Conservation (phyloP, 345 rosid genomes). For the Eucalyptus cloeziana region DNA sequence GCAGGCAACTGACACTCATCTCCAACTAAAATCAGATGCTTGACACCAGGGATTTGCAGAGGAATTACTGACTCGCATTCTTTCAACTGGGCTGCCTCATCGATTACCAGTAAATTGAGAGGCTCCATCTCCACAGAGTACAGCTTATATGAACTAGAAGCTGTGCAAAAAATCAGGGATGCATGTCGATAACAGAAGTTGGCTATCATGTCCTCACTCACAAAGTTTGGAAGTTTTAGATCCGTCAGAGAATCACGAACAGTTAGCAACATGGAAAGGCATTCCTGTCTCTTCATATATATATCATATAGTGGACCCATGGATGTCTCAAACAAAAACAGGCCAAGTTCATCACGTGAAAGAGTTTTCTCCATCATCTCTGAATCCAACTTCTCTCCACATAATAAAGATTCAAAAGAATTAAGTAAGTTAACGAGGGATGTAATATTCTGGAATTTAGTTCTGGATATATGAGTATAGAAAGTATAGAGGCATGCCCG, state of each 20-base stretch:
- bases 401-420: conserved; percentile 2
- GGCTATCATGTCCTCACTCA: not conserved
- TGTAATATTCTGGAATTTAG: not conserved
- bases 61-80: conserved; percentile 51
- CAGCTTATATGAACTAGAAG: conserved; percentile 21
- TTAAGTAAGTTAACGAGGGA: conserved; percentile 3
- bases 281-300: conserved; percentile 3
- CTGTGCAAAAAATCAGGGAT: conserved; percentile 27
- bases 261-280: conserved; percentile 2
- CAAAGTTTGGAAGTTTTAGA: conserved; percentile 11
- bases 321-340: not conserved
- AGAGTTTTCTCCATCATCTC: conserved; percentile 6
- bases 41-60: conserved; percentile 22
- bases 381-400: not conserved
- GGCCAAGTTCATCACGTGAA: not conserved
- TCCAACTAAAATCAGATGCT: conserved; percentile 32
- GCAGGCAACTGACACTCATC: conserved; percentile 44
- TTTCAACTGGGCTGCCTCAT: conserved; percentile 57
- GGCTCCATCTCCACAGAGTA: conserved; percentile 2
- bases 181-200: conserved; percentile 23
- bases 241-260: not conserved
- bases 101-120: conserved; percentile 29
- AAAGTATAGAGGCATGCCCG: conserved; percentile 6
- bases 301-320: not conserved
- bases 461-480: conserved; percentile 12